Conservation (phyloP, 2,329 filamentous ascomycete species). For the Aspergillus sp. region DNA sequence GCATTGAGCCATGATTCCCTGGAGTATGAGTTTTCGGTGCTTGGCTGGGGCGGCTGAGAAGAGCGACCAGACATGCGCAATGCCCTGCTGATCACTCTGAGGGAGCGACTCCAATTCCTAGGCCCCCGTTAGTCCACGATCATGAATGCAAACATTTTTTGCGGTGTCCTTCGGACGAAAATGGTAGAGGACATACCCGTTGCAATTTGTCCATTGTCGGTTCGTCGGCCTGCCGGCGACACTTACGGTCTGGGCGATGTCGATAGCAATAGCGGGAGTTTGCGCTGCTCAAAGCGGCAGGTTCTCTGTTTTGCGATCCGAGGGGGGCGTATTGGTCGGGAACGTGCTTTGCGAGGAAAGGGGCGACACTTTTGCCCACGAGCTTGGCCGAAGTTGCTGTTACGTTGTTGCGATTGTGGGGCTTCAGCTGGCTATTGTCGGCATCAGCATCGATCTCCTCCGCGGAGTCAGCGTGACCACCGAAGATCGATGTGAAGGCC, state of each 20-base stretch:
- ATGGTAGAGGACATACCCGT: constrained; percentile 58
- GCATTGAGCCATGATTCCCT: constrained; percentile 93
- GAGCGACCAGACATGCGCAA: constrained; percentile 95
- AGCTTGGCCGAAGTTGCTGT: constrained; percentile 58
- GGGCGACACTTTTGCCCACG: constrained; percentile 76
- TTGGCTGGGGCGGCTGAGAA: constrained; percentile 95
- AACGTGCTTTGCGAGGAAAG: constrained; percentile 89
- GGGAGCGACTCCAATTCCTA: constrained; percentile 81
- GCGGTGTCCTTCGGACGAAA: not conserved
- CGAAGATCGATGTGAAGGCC: constrained; percentile 26
- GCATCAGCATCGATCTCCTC: constrained; percentile 24
- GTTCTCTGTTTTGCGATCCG: constrained; percentile 44
- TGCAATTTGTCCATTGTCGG: constrained; percentile 95
- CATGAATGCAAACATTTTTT: not conserved
- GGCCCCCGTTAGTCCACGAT: constrained; percentile 7
- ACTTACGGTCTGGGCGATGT: constrained; percentile 91
- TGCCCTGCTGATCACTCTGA: constrained; percentile 85
- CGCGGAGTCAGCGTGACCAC: constrained; percentile 16
- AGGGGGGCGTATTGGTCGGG: constrained; percentile 83
- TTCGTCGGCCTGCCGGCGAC: constrained; percentile 88
- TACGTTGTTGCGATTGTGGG: constrained; percentile 36
- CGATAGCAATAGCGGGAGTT: constrained; percentile 96
- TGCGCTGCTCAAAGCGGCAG: constrained; percentile 47
- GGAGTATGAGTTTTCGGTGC: constrained; percentile 92
- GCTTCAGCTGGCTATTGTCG: constrained; percentile 26